Base-by-base conservation (phyloP, 176 grass and related monocot genomes). In the Poa annua region DNA sequence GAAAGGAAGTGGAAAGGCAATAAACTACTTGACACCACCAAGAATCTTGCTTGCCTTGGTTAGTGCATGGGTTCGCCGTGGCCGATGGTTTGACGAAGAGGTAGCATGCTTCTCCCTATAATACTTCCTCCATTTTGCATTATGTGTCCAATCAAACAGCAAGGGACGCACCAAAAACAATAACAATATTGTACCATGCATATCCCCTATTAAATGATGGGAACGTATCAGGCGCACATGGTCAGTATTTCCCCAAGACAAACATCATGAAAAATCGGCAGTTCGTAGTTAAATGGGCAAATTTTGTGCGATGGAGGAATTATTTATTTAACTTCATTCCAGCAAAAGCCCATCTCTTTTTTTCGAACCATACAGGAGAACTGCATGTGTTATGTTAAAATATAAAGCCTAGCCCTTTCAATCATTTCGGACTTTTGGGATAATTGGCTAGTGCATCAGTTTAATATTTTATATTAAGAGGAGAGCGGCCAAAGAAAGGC, bases 81-180 rank as follows among this genome's bases (percentile, higher is more conserved):
- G 97, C 22, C 87, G 97, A 76, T 99, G 97, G 97, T 99, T 99
- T 61, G 97, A 99, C 67, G 97, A 94, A 59, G 87, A 99, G 89
- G 97, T 99, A 90, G 21, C 36, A 6, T 57, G 16, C 45, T 76
- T 88, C 25, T 52, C 60, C 77, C 16, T 74, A 21, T 79, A 34
- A 44, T 45, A 49, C 44, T 22, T 19, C 21, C 69, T 73, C 44
- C 21, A 49, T 74, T 74, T 17, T 74, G 26, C 29, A 66, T 35
- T 66, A 66, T 66, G 32, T 66, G 32, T 66, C 32, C 6, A 2
- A 65, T 14, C 63, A 17, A 7, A 66, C 62, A 65, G 32, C 1
- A 24, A 8, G 2, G 32, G 63, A 35, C 6, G 29, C 7, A 19
- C 63, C 6, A 36, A 66, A 66, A 33, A 66, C 33, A 65, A 10